Conservation (phyloP, 345 rosid species). For the Dimocarpus longan region DNA sequence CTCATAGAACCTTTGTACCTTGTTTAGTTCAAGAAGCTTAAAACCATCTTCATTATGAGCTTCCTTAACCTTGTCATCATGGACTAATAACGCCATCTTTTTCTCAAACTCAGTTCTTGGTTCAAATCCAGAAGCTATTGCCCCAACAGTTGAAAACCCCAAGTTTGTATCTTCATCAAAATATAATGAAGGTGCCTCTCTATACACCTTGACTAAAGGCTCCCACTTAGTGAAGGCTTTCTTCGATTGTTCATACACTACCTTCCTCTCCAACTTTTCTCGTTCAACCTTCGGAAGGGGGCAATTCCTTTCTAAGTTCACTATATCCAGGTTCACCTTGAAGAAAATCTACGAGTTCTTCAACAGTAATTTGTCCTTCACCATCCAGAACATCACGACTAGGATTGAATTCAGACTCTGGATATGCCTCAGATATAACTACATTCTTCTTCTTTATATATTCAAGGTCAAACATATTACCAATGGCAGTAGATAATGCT, state of each 20-base stretch:
- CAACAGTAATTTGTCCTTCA: constrained; percentile 49
- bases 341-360: constrained; percentile 73
- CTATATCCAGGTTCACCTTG: constrained; percentile 61
- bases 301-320: constrained; percentile 55
- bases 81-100: constrained; percentile 74
- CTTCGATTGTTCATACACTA: constrained; percentile 56
- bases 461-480: constrained; percentile 12
- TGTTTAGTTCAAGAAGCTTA: constrained; percentile 80
- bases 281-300: constrained; percentile 67
- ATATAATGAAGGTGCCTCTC: constrained; percentile 79
- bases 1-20: constrained; percentile 42
- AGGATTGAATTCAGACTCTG: constrained; percentile 91
- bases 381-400: constrained; percentile 82
- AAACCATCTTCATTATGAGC: constrained; percentile 88
- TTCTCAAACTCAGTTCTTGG: constrained; percentile 94
- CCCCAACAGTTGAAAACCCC: constrained; percentile 87
- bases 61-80: constrained; percentile 59
- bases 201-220: constrained; percentile 73
- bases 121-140: constrained; percentile 89
- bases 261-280: constrained; percentile 79
- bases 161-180: constrained; percentile 71
- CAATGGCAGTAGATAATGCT: background rate
- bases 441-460: constrained; percentile 41
- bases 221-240: constrained; percentile 76
- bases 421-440: constrained; percentile 72